These are phyloP conservation scores for Beauveria caledonica DNA, from an alignment of 2,329 filamentous ascomycete species.

Conservation along the genomic window DNA sequence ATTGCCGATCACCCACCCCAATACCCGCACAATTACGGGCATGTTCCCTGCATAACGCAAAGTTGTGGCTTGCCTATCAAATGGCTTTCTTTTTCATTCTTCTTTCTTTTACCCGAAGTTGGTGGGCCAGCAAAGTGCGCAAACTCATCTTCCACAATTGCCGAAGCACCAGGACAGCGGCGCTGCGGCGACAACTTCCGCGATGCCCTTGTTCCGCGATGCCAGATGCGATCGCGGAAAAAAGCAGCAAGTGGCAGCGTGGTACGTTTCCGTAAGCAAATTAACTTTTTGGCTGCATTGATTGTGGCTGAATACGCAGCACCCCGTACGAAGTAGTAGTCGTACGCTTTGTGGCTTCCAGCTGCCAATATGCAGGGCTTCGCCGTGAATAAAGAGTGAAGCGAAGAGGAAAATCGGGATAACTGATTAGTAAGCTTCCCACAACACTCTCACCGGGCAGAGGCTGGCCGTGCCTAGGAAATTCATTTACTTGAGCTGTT, in stretches of 20 bases:
- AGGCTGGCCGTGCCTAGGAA: too few species aligned
- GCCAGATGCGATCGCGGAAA: neutral
- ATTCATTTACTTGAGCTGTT: too few species aligned
- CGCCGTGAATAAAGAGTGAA: too few species aligned
- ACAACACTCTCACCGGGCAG: too few species aligned
- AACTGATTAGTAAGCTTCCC: too few species aligned
- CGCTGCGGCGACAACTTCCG: too few species aligned
- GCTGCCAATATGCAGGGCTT: neutral
- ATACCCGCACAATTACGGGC: neutral
- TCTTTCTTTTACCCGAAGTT: neutral
- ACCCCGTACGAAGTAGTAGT: too few species aligned
- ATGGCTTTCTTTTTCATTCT: neutral
- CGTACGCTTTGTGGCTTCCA: neutral
- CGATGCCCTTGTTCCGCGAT: too few species aligned
- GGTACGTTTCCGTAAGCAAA: neutral
- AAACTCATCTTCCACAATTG: neutral
- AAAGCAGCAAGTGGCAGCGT: neutral
- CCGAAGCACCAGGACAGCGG: neutral
- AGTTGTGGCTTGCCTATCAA: neutral
- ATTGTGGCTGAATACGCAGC: neutral
- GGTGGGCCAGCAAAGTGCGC: neutral
- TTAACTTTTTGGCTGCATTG: neutral
- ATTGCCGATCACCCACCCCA: constrained; percentile 1
- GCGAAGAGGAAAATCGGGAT: neutral
- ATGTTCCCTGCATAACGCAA: neutral